A percentile compares a stretch with the other conserved stretches of the same genome.
phyloP scores from a whole-genome alignment of 345 rosid genomes.

The Bretschneidera sinensis region DNA sequence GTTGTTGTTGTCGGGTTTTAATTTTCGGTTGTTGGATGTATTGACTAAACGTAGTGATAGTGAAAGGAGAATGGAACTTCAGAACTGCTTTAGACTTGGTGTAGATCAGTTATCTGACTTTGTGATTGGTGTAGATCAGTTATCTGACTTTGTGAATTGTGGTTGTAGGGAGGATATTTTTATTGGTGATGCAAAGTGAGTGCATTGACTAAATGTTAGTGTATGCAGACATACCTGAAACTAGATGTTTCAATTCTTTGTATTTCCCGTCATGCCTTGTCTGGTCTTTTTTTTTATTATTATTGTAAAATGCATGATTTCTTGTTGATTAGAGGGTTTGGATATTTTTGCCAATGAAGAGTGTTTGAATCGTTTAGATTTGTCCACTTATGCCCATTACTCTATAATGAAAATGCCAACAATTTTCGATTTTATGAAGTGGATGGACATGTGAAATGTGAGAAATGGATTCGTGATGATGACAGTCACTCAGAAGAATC shows the following conservation, averaged over 20 bases:
- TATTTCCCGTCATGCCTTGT: too few relatives aligned
- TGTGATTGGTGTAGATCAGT: conserved; percentile 1
- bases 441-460: conserved; percentile 85
- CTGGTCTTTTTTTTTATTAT: too few relatives aligned
- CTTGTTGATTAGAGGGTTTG: background rate
- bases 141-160: background rate
- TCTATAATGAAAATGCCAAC: background rate
- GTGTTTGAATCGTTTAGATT: background rate
- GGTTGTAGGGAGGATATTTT: background rate
- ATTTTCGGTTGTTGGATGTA: background rate
- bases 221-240: background rate
- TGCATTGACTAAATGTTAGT: background rate
- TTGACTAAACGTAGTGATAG: background rate
- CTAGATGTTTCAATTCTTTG: too few relatives aligned
- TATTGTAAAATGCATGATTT: too few relatives aligned
- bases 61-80: background rate
- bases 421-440: conserved; percentile 36
- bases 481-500: conserved; percentile 55
- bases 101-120: background rate
- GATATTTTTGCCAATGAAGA: background rate
- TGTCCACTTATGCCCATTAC: conserved; percentile 1
- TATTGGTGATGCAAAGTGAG: too few relatives aligned
- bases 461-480: conserved; percentile 80
- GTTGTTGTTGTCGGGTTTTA: background rate
- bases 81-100: background rate